These are phyloP conservation scores for Petunia axillaris DNA, from an alignment of 257 asterid genomes.

Conservation along the genomic window DNA sequence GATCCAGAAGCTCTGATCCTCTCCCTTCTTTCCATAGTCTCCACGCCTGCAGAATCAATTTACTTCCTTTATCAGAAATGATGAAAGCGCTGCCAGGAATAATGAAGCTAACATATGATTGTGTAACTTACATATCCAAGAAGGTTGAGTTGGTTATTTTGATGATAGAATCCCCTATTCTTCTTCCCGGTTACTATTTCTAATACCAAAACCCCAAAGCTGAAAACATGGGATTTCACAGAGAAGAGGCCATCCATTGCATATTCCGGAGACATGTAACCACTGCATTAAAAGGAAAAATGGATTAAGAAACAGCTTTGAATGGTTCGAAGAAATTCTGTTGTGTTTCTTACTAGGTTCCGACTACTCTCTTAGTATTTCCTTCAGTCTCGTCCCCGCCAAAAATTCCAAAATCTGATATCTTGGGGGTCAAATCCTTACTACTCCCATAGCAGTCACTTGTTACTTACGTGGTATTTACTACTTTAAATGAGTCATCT, in stretches of 20 bases:
- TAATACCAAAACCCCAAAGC: slow-evolving; percentile 75
- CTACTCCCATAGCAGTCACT: too few relatives aligned
- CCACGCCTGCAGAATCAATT: slow-evolving; percentile 60
- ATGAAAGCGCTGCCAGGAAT: not conserved
- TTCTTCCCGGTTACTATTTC: slow-evolving; percentile 69
- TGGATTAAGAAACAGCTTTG: not conserved
- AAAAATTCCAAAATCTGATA: slow-evolving; percentile 80
- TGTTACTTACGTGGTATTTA: too few relatives aligned
- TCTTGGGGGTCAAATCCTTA: slow-evolving; percentile 68
- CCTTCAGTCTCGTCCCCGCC: slow-evolving; percentile 79
- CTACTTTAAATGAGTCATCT: too few relatives aligned
- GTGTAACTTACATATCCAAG: slow-evolving; percentile 62
- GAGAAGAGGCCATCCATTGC: slow-evolving; percentile 89
- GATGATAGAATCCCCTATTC: slow-evolving; percentile 74
- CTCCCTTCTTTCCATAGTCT: slow-evolving; percentile 58
- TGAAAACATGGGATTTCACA: slow-evolving; percentile 69
- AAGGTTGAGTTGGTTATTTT: slow-evolving; percentile 67
- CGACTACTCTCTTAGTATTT: slow-evolving; percentile 68
- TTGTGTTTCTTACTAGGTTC: slow-evolving; percentile 64
- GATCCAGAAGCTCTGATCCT: slow-evolving; percentile 56
- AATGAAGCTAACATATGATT: slow-evolving; percentile 1
- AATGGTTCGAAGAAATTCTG: not conserved
- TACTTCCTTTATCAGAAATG: not conserved
- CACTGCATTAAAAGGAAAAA: slow-evolving; percentile 44
- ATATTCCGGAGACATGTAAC: slow-evolving; percentile 85